phyloP scores from a whole-genome alignment of 495 filamentous ascomycete genomes.

The Rhypophila decipiens region DNA sequence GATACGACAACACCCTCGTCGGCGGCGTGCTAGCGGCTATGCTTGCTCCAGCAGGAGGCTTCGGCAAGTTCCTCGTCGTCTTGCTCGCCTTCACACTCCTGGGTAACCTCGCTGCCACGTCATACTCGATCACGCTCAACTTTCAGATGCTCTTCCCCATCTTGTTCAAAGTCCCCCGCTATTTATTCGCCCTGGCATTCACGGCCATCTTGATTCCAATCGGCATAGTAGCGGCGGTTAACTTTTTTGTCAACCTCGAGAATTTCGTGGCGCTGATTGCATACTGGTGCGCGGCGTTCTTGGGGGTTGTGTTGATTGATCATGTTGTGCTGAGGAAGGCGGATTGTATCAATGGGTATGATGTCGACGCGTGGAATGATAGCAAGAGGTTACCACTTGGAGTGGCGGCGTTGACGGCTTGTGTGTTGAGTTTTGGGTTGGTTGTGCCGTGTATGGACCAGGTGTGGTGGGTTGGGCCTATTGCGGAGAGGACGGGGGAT shows the following conservation, averaged over 20 bases:
- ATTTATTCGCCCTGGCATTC: slow-evolving; percentile 44
- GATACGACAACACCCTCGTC: slow-evolving; percentile 39
- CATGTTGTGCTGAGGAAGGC: slow-evolving; percentile 39
- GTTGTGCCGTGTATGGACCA: slow-evolving; percentile 51
- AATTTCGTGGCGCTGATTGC: slow-evolving; percentile 50
- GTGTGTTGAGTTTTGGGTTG: slow-evolving; percentile 34
- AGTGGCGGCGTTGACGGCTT: slow-evolving; percentile 36
- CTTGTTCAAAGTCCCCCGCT: slow-evolving; percentile 43
- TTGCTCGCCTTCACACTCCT: slow-evolving; percentile 46
- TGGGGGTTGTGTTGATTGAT: slow-evolving; percentile 43
- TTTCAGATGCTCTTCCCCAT: slow-evolving; percentile 48
- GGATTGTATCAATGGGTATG: slow-evolving; percentile 32
- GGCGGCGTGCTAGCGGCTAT: slow-evolving; percentile 52
- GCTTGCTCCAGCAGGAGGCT: slow-evolving; percentile 43
- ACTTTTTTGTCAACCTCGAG: slow-evolving; percentile 47
- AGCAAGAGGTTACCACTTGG: slow-evolving; percentile 40
- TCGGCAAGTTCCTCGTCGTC: slow-evolving; percentile 51
- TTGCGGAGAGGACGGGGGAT: slow-evolving; percentile 49
- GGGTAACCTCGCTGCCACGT: slow-evolving; percentile 44
- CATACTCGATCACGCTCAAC: slow-evolving; percentile 49
- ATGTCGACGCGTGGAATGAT: slow-evolving; percentile 42
- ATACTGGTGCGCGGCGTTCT: slow-evolving; percentile 51
- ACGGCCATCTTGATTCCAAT: slow-evolving; percentile 48
- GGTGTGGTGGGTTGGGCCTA: slow-evolving; percentile 49
- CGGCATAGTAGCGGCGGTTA: slow-evolving; percentile 40